These are phyloP conservation scores for Marasmius tenuissimus DNA, from an alignment of 1,284 basidiomycete species.

Conservation along the genomic window DNA sequence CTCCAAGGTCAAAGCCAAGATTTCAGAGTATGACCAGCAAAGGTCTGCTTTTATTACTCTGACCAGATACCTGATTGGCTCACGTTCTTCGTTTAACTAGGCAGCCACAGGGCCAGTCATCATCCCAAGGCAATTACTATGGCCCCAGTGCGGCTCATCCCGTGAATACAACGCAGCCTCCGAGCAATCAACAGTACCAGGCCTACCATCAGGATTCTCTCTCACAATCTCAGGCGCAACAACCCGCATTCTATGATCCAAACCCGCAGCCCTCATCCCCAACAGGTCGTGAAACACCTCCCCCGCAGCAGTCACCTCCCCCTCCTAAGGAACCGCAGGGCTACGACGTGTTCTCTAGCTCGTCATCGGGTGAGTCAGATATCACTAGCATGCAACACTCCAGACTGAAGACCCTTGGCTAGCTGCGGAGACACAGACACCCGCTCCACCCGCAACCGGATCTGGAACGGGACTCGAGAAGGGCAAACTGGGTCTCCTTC, in stretches of 20 bases:
- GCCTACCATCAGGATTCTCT: background rate
- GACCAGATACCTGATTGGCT: background rate
- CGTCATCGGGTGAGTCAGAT: background rate
- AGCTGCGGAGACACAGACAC: slow-evolving; percentile 4
- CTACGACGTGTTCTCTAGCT: background rate
- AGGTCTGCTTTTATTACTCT: slow-evolving; percentile 9
- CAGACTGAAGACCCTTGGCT: slow-evolving; percentile 11
- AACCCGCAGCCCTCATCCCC: slow-evolving; percentile 22
- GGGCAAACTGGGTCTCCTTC: slow-evolving; percentile 70
- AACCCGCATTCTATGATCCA: slow-evolving; percentile 39
- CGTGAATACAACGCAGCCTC: slow-evolving; percentile 17
- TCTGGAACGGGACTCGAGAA: slow-evolving; percentile 26
- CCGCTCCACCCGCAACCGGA: background rate
- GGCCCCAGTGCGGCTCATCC: slow-evolving; percentile 14
- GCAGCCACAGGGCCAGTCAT: slow-evolving; percentile 6
- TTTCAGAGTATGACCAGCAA: slow-evolving; percentile 70
- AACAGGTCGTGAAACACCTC: slow-evolving; percentile 7
- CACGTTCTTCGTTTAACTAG: slow-evolving; percentile 3
- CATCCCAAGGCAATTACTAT: slow-evolving; percentile 4
- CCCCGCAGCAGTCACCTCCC: slow-evolving; percentile 19
- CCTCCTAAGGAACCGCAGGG: slow-evolving; percentile 5
- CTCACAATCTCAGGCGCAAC: slow-evolving; percentile 17
- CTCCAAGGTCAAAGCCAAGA: slow-evolving; percentile 76
- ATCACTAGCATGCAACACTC: background rate
- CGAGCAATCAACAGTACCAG: slow-evolving; percentile 7